Base-by-base conservation (phyloP, 257 asterid species). In the Nicotiana sylvestris region DNA sequence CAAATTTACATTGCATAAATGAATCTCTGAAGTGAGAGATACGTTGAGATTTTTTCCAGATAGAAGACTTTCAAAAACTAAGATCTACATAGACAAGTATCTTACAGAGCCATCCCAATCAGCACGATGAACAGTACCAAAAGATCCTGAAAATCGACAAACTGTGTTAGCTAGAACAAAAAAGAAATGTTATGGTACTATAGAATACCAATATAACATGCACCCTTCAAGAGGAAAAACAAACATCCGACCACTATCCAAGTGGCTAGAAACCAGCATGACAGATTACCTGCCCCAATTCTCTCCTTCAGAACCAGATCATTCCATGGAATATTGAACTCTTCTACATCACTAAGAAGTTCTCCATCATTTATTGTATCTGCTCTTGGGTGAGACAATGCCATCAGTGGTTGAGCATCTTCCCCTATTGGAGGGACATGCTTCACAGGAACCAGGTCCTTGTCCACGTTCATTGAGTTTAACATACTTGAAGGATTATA, bases 41-140 rank as follows among this genome's bases (percentile, higher is more conserved):
- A 80, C 27, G 25, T 55, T 18, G 51, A 46, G 16, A 53, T 39
- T 29, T 16, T 76, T 62, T 80, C 30, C 77, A 69, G 69, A 84
- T 9, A 56, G 81, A 56, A 58, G 87, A 25, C 30, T 77, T 43
- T 30, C 46, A 82, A 83, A 81, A 70, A 56, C 57, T 37, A 82
- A 85, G 65, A 83, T 43, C 74, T 74, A 49, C 33, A 83, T 76
- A 83, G 84, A 80, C n/a, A 80, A 80, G 84, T 78, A 82, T 85
- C 99, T 92, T 91, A 96, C 99, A 72, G 92, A 92, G 77, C 95
- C 99, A 90, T 96, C 92, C 99, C 99, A 96, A 85, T 94, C 99
- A 88, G 97, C 99, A 84, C 98, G 99, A 82, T 93, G 98, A 66
- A 96, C 99, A 17, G 91, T 93, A 81, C 99, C 99, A 89, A 96